Percentiles rank a stretch among this genome's conserved stretches.
phyloP scores from a whole-genome alignment of 2,329 filamentous ascomycete species.

The Trematosphaeria pertusa region DNA sequence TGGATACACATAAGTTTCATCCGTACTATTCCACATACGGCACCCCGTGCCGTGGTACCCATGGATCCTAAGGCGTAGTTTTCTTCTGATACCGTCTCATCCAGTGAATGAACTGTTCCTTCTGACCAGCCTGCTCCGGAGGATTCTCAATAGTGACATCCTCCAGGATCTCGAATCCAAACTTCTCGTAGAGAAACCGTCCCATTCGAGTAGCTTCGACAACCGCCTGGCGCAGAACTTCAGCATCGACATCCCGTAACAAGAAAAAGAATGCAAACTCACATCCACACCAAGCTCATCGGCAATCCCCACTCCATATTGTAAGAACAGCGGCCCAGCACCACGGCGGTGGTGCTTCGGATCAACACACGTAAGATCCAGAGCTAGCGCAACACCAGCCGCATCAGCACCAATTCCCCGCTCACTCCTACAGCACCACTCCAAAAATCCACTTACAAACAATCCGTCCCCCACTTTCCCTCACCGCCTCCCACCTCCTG shows the following conservation, averaged over 20 bases:
- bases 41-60: too few relatives aligned
- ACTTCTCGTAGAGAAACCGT: not conserved
- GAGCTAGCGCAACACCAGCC: slow-evolving; percentile 1
- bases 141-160: not conserved
- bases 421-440: not conserved
- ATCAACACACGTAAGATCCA: slow-evolving; percentile 36
- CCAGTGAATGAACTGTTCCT: not conserved
- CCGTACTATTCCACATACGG: too few relatives aligned
- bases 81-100: too few relatives aligned
- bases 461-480: slow-evolving; percentile 6
- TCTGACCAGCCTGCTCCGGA: not conserved
- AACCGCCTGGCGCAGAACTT: not conserved
- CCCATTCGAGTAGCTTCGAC: not conserved
- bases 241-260: not conserved
- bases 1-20: too few relatives aligned
- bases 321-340: slow-evolving; percentile 39
- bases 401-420: too few relatives aligned
- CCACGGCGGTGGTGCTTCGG: slow-evolving; percentile 45
- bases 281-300: slow-evolving; percentile 28
- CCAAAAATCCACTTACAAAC: slow-evolving; percentile 10
- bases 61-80: too few relatives aligned
- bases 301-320: slow-evolving; percentile 42
- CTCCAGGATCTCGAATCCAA: not conserved
- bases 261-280: not conserved
- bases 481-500: slow-evolving; percentile 10